These are phyloP conservation scores for Trichoderma sp. DNA, from an alignment of 2,329 filamentous ascomycete genomes.

Conservation along the genomic window DNA sequence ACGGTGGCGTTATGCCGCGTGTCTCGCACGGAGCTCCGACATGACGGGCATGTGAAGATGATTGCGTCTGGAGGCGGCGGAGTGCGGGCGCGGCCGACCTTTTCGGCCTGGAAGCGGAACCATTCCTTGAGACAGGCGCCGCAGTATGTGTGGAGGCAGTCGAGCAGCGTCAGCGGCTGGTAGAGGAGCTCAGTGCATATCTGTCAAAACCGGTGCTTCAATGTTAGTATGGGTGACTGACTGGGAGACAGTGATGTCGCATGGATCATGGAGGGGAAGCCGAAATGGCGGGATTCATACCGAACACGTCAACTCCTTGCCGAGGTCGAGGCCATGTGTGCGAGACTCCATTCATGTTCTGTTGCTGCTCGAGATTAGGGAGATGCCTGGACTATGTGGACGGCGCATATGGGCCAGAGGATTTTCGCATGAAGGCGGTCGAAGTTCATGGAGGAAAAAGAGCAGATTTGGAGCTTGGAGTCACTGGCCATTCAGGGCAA, in stretches of 20 bases:
- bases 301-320: conserved; percentile 93
- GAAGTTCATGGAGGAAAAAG: conserved; percentile 3
- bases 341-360: conserved; percentile 53
- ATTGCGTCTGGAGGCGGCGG: conserved; percentile 52
- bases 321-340: conserved; percentile 67
- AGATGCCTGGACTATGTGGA: neutral
- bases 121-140: conserved; percentile 94
- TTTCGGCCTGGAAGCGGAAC: conserved; percentile 78
- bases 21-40: conserved; percentile 81
- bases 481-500: conserved; percentile 5
- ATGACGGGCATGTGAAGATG: conserved; percentile 87
- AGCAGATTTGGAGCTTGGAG: conserved; percentile 6
- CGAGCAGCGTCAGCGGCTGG: conserved; percentile 85
- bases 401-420: neutral
- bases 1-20: conserved; percentile 90
- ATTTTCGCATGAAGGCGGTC: neutral
- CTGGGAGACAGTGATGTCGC: too few relatives aligned
- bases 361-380: conserved; percentile 20
- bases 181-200: conserved; percentile 96
- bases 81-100: conserved; percentile 54
- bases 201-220: conserved; percentile 49
- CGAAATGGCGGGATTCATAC: conserved; percentile 54
- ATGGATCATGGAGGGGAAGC: neutral
- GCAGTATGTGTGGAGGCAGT: conserved; percentile 95
- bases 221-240: neutral